Conservation (phyloP, 1,284 basidiomycete genomes). For the Malassezia dermatis region DNA sequence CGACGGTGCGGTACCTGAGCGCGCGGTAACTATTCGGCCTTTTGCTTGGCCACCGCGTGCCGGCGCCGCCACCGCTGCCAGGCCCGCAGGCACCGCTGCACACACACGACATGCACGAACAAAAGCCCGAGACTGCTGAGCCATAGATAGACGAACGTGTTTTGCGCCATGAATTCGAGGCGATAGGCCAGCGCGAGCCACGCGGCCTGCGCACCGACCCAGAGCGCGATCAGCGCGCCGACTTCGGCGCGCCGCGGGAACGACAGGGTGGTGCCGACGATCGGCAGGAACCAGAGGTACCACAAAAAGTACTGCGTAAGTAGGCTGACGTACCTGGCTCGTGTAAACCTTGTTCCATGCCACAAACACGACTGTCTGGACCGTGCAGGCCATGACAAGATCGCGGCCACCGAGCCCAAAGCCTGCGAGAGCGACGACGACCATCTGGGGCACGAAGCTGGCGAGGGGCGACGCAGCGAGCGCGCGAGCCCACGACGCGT, state of each 20-base stretch:
- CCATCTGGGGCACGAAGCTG: conserved; percentile 60
- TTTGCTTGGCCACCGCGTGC: not conserved
- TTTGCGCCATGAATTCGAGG: conserved; percentile 38
- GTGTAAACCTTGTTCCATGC: conserved; percentile 98
- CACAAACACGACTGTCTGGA: conserved; percentile 82
- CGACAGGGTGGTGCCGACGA: conserved; percentile 61
- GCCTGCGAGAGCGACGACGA: conserved; percentile 59
- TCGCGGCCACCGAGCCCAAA: conserved; percentile 57
- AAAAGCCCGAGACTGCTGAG: conserved; percentile 28
- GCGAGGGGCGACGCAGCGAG: conserved; percentile 22
- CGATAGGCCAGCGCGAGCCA: conserved; percentile 43
- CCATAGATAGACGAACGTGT: conserved; percentile 35
- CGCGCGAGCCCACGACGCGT: not conserved
- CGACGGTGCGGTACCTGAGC: conserved; percentile 42
- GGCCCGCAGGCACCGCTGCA: conserved; percentile 25
- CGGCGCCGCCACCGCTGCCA: conserved; percentile 22
- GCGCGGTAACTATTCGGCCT: conserved; percentile 15
- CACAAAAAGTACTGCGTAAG: conserved; percentile 82
- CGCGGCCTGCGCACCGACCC: conserved; percentile 56
- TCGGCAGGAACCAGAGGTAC: conserved; percentile 83
- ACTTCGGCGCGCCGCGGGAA: conserved; percentile 44
- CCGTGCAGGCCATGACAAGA: conserved; percentile 73
- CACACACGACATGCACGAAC: conserved; percentile 21
- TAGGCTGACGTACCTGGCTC: conserved; percentile 60
- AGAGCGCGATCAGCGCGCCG: conserved; percentile 50